Evolutionary conservation across 441 rosid species (phyloP).

Genomic region (Syzygium syzygioides): DNA sequence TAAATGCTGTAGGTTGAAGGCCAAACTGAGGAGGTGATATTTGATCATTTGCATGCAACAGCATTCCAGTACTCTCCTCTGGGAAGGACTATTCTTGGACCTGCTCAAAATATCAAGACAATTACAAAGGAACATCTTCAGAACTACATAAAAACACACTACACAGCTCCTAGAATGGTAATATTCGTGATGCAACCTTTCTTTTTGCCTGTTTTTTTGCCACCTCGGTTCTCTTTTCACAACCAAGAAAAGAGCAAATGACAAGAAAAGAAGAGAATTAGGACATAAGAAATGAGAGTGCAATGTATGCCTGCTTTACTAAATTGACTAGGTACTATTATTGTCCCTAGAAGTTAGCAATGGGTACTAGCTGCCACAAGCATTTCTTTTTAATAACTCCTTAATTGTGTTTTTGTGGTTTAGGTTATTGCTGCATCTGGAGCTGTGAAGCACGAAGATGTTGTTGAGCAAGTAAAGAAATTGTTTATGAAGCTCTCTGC

Average conservation of each 20-base stretch:
- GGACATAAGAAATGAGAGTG: not conserved
- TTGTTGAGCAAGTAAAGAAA: constrained; percentile 85
- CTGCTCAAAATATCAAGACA: constrained; percentile 78
- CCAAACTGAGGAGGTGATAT: constrained; percentile 95
- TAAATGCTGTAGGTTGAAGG: constrained; percentile 69
- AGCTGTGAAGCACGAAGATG: constrained; percentile 96
- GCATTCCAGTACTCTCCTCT: constrained; percentile 94
- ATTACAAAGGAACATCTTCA: constrained; percentile 78
- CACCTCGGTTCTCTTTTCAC: not conserved
- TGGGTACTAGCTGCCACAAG: not conserved
- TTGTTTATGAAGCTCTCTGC: constrained; percentile 74
- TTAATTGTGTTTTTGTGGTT: constrained; percentile 4
- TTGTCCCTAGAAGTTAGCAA: not conserved
- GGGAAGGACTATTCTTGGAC: constrained; percentile 95
- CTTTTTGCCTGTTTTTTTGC: not conserved
- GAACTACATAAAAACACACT: constrained; percentile 85
- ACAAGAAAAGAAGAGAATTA: not conserved
- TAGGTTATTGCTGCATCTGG: constrained; percentile 96
- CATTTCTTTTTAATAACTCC: not conserved
- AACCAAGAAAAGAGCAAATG: not conserved
- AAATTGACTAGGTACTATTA: not conserved
- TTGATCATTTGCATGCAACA: constrained; percentile 98
- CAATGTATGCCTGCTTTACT: not conserved
- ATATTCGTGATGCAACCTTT: not conserved
- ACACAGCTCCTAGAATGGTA: constrained; percentile 99